A percentile compares a stretch with the other conserved stretches of the same genome.
Evolutionary conservation across 2,329 filamentous ascomycete genomes (phyloP).

Genomic region (Mollisiaceae sp.): DNA sequence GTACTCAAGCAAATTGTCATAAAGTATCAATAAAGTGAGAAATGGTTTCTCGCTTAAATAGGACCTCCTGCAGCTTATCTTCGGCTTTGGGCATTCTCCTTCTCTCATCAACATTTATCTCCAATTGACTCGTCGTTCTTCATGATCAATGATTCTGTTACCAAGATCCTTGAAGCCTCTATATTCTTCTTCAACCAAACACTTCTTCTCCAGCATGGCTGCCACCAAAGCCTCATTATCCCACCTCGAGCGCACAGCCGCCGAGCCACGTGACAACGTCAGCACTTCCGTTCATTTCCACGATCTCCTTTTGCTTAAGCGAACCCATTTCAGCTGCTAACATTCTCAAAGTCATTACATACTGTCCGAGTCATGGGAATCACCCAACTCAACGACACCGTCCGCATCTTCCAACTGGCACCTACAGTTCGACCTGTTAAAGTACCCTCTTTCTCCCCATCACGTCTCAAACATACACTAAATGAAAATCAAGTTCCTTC

Average conservation of each 20-base stretch:
- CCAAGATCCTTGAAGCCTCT: not conserved
- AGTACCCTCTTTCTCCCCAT: slow-evolving; percentile 38
- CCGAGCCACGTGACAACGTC: slow-evolving; percentile 71
- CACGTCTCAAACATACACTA: slow-evolving; percentile 5
- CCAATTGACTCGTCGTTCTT: not conserved
- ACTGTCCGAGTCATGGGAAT: slow-evolving; percentile 65
- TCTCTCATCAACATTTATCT: not conserved
- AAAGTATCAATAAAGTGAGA: too few relatives aligned
- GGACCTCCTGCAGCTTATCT: too few relatives aligned
- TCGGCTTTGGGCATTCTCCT: not conserved
- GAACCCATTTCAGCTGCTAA: slow-evolving; percentile 5
- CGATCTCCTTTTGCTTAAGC: not conserved
- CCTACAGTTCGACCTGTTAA: slow-evolving; percentile 56
- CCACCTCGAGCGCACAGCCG: slow-evolving; percentile 75
- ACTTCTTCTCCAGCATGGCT: slow-evolving; percentile 10
- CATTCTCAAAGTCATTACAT: slow-evolving; percentile 55
- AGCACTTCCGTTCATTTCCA: slow-evolving; percentile 7
- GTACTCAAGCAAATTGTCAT: too few relatives aligned
- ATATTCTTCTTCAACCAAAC: not conserved
- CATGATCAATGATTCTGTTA: slow-evolving; percentile 7
- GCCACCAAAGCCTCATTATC: slow-evolving; percentile 33
- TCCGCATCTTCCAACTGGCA: slow-evolving; percentile 71
- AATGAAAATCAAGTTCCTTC: slow-evolving; percentile 62
- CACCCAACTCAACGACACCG: slow-evolving; percentile 66
- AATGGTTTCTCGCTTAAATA: too few relatives aligned